Conservation (phyloP, 148 eudicot species). For the Silene uniflora region DNA sequence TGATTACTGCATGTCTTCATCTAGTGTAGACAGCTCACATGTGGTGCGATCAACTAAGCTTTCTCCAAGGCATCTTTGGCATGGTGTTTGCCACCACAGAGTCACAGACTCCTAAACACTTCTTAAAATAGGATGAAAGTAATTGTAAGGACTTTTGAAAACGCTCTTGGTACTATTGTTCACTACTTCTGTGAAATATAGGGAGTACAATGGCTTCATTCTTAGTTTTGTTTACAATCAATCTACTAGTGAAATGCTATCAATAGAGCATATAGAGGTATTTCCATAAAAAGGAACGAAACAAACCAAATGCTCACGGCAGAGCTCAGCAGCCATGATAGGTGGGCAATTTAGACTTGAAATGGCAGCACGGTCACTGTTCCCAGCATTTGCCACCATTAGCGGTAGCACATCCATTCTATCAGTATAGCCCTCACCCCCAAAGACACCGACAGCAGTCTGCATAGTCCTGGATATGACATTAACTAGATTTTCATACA, state of each 20-base stretch:
- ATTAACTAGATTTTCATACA: constrained; percentile 12
- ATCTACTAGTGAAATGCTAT: background rate
- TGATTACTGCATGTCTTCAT: background rate
- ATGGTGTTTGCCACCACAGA: background rate
- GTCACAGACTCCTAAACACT: too few relatives aligned
- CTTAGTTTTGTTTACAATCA: background rate
- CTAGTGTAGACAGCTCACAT: background rate
- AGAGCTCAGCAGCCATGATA: constrained; percentile 73
- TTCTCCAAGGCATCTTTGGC: background rate
- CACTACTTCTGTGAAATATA: background rate
- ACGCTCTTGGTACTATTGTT: background rate
- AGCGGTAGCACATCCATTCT: constrained; percentile 64
- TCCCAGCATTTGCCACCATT: constrained; percentile 92
- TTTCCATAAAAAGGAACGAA: constrained; percentile 8
- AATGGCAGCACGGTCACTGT: constrained; percentile 77
- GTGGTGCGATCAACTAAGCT: background rate
- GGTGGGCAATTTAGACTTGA: constrained; percentile 87
- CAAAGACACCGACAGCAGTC: constrained; percentile 97
- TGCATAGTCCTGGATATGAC: constrained; percentile 75
- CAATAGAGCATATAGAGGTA: background rate
- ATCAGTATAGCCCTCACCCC: constrained; percentile 79
- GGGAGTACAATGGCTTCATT: background rate
- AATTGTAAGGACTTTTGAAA: background rate
- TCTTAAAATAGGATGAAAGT: background rate
- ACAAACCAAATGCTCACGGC: constrained; percentile 93